Percentiles rank a stretch among this genome's conserved stretches.
Conservation (phyloP, 176 grass and related monocot species). For the Phyllostachys edulis region DNA sequence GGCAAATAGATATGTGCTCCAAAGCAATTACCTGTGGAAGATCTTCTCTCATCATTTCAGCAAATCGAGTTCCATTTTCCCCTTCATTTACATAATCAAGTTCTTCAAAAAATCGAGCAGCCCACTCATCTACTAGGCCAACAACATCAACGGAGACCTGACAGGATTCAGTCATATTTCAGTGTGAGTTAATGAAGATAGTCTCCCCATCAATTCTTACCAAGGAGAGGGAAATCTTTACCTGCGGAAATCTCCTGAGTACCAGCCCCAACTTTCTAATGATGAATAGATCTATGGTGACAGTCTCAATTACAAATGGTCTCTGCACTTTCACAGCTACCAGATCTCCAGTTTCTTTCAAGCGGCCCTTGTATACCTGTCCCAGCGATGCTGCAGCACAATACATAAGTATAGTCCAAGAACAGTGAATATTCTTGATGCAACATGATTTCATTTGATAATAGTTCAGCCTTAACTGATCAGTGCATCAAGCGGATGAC, state of each 20-base stretch:
- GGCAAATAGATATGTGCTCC: neutral
- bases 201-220: neutral
- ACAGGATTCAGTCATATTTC: constrained; percentile 2
- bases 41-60: constrained; percentile 95
- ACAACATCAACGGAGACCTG: constrained; percentile 92
- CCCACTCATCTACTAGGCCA: constrained; percentile 96
- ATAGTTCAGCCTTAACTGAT: neutral
- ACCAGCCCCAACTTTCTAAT: constrained; percentile 84
- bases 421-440: neutral
- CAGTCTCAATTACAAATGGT: constrained; percentile 91
- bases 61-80: constrained; percentile 76
- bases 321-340: constrained; percentile 97
- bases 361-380: constrained; percentile 92
- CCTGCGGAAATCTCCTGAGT: constrained; percentile 87
- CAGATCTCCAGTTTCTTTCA: constrained; percentile 91
- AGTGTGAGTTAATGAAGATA: constrained; percentile 4
- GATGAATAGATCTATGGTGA: constrained; percentile 91
- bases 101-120: constrained; percentile 95
- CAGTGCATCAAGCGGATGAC: neutral
- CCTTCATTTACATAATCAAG: constrained; percentile 99
- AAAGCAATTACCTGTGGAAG: constrained; percentile 76
- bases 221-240: constrained; percentile 20
- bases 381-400: constrained; percentile 76
- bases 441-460: neutral
- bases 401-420: constrained; percentile 23